Evolutionary conservation across 169 alveolate species (phyloP).

Genomic region (Eimeria necatrix): DNA sequence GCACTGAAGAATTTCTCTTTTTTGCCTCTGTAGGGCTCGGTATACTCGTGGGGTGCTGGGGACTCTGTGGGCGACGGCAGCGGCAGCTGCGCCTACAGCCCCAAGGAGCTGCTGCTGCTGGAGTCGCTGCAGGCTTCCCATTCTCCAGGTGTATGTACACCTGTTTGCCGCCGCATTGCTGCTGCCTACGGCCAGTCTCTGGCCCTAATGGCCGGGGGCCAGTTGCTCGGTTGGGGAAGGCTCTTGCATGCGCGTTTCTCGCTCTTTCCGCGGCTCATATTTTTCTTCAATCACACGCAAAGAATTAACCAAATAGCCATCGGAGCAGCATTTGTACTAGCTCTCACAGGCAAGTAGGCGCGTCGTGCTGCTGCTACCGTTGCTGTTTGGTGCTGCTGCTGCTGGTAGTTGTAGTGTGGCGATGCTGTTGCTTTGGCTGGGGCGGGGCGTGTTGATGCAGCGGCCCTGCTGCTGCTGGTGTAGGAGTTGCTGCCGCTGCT

Average conservation of each 20-base stretch:
- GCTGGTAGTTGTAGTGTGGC: no score
- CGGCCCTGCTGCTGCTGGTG: not conserved
- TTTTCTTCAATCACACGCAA: not conserved
- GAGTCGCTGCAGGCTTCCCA: not conserved
- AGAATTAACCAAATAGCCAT: conserved; percentile 45
- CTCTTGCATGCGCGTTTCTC: conserved; percentile 16
- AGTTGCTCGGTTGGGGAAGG: conserved; percentile 57
- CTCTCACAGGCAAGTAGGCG: conserved; percentile 20
- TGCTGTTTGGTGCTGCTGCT: no score
- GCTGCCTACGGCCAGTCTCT: conserved; percentile 29
- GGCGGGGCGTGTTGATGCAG: not conserved
- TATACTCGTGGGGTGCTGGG: conserved; percentile 66
- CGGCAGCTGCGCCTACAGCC: conserved; percentile 21
- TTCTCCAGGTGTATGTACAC: not conserved
- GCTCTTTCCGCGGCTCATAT: not conserved
- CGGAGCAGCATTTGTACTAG: conserved; percentile 54
- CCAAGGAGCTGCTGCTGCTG: not conserved
- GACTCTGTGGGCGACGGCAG: conserved; percentile 76
- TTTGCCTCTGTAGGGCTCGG: conserved; percentile 57
- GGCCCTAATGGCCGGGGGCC: conserved; percentile 57
- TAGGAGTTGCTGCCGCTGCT: not conserved
- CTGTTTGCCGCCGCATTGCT: conserved; percentile 46
- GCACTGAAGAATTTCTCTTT: not conserved
- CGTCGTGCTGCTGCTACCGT: no score
- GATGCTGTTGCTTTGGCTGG: not conserved